These are phyloP conservation scores for Ustilago xerochloae DNA, from an alignment of 1,284 basidiomycete species.

Conservation along the genomic window DNA sequence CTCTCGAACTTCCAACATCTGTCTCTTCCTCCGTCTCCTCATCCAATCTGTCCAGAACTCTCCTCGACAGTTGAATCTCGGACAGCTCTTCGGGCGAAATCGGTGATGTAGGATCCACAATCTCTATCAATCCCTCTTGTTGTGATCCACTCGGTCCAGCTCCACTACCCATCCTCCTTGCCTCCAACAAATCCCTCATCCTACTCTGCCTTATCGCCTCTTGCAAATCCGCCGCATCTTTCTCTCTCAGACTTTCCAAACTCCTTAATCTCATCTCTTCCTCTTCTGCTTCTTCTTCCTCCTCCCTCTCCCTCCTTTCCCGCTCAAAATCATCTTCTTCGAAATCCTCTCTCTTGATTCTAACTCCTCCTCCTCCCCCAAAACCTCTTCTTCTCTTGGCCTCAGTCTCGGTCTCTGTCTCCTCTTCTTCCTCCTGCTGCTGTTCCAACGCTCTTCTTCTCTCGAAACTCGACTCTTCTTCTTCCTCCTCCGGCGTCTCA, in stretches of 20 bases:
- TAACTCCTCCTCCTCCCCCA: neutral
- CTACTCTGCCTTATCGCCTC: slow-evolving; percentile 44
- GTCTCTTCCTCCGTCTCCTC: slow-evolving; percentile 65
- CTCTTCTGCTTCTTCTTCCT: slow-evolving; percentile 6
- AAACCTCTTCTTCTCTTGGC: neutral
- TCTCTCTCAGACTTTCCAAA: slow-evolving; percentile 43
- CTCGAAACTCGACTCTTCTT: slow-evolving; percentile 19
- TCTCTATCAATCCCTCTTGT: slow-evolving; percentile 19
- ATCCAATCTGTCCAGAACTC: slow-evolving; percentile 57
- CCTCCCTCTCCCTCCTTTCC: neutral
- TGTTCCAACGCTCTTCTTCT: neutral
- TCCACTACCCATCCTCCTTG: slow-evolving; percentile 51
- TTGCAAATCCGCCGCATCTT: slow-evolving; percentile 44
- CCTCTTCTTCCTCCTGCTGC: slow-evolving; percentile 22
- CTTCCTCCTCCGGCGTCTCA: slow-evolving; percentile 5
- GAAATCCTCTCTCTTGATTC: slow-evolving; percentile 39
- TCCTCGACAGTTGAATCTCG: slow-evolving; percentile 42
- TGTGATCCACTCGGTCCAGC: slow-evolving; percentile 18
- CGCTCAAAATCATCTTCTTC: slow-evolving; percentile 10
- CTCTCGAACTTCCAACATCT: slow-evolving; percentile 33
- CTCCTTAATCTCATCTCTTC: slow-evolving; percentile 31
- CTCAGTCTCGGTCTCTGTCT: slow-evolving; percentile 47
- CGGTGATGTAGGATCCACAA: slow-evolving; percentile 34
- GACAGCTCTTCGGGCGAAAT: slow-evolving; percentile 30
- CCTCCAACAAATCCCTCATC: slow-evolving; percentile 48